Evolutionary conservation across 345 rosid genomes (phyloP).

Genomic region (Citrus australasica): DNA sequence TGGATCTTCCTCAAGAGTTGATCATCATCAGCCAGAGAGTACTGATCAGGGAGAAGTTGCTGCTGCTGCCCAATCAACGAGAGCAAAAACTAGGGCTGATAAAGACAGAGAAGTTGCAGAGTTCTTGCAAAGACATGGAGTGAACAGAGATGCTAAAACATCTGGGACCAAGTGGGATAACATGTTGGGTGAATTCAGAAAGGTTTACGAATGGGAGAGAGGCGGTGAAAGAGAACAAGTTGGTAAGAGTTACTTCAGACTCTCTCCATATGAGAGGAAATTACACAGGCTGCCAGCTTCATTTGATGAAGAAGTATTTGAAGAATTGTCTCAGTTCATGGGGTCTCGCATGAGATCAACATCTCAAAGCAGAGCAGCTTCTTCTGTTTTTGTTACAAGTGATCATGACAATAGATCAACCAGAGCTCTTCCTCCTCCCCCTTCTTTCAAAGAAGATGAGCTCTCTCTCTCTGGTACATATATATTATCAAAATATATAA

Average conservation of each 20-base stretch:
- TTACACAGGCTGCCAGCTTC: slow-evolving; percentile 86
- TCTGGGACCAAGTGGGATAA: slow-evolving; percentile 99
- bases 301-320: slow-evolving; percentile 92
- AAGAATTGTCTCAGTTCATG: slow-evolving; percentile 92
- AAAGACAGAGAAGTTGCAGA: slow-evolving; percentile 97
- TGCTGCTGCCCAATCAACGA: slow-evolving; percentile 23
- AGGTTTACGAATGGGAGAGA: slow-evolving; percentile 94
- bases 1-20: slow-evolving; percentile 33
- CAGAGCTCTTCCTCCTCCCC: slow-evolving; percentile 55
- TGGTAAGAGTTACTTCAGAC: slow-evolving; percentile 93
- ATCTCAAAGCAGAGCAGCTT: slow-evolving; percentile 39
- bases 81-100: slow-evolving; percentile 91
- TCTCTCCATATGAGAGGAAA: slow-evolving; percentile 92
- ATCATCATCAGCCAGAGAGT: slow-evolving; percentile 13
- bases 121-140: slow-evolving; percentile 68
- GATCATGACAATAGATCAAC: not conserved
- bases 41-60: slow-evolving; percentile 19
- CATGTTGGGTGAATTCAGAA: slow-evolving; percentile 96
- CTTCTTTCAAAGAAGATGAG: slow-evolving; percentile 59
- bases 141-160: slow-evolving; percentile 85
- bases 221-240: slow-evolving; percentile 64
- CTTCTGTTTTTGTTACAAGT: not conserved
- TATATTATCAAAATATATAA: not conserved
- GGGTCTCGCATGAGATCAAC: slow-evolving; percentile 65
- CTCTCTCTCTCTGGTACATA: slow-evolving; percentile 35